Base-by-base conservation (phyloP, 139 green algal species). In the Haematococcus lacustris region DNA sequence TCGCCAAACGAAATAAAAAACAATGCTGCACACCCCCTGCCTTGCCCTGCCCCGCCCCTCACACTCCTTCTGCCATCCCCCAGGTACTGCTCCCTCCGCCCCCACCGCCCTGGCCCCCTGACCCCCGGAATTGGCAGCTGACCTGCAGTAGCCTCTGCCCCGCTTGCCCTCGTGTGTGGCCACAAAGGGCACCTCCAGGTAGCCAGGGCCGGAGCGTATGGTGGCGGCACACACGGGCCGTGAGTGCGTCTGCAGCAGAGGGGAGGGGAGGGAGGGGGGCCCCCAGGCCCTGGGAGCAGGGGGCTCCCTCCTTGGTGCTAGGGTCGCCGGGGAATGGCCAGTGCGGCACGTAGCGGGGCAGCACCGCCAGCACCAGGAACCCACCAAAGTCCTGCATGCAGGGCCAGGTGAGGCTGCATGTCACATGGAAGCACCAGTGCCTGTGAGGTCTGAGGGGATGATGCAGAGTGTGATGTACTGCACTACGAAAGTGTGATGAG, bases 301-400 rank as follows among this genome's bases (percentile, higher is more conserved):
- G 64, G 25, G 83, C 76, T n/a, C 73, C 71, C 41, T 88, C 80
- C 9, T 66, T 38, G 73, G 87, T 75, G 69, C 57, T 38, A 40
- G 88, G 84, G 5, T 68, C 51, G 0, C 70, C 79, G 1, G 90
- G 90, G 0, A 89, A 78, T 33, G 92, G 91, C 86, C 88, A 97
- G 33, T 78, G 77, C 25, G 86, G 82, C 33, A 82, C 77, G 75
- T 88, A 91, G 23, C 93, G 85, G 1, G 88, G 88, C 32, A 91
- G 64, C 33, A 97, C 76, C 21, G 87, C 77, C 13, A 97, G 66
- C 7, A 93, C 75, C 0, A 89, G 76, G 81, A 97, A 97, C 13
- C 93, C 93, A 0, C 82, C 86, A 78, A 97, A 97, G 76, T 97
- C 93, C 89, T 96, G 87, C 51, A 61, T n/a, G n/a, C n/a, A n/a